These are phyloP conservation scores for Boletus vinaceobasis DNA, from an alignment of 768 basidiomycete species.

Conservation along the genomic window DNA sequence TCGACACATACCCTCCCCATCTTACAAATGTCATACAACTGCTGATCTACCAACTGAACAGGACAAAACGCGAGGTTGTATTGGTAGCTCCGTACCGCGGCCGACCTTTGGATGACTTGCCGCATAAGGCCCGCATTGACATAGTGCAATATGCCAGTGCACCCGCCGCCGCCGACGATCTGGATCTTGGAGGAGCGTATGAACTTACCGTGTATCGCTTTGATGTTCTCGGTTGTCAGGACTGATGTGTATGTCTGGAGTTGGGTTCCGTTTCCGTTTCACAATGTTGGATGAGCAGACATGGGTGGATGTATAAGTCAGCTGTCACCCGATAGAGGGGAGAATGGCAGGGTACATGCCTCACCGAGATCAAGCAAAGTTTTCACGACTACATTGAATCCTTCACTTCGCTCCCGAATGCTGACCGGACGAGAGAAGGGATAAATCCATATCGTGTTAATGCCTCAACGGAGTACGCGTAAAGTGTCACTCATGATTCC, in stretches of 20 bases:
- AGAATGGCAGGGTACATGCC: constrained; percentile 5
- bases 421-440: constrained; percentile 20
- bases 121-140: constrained; percentile 31
- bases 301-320: neutral
- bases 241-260: constrained; percentile 25
- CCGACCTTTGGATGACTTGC: constrained; percentile 26
- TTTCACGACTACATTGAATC: constrained; percentile 21
- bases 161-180: constrained; percentile 13
- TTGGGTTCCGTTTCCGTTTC: neutral
- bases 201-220: constrained; percentile 26
- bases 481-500: neutral
- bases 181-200: constrained; percentile 32
- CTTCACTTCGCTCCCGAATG: constrained; percentile 21
- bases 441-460: constrained; percentile 26
- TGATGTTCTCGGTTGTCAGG: constrained; percentile 28
- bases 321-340: neutral
- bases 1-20: too few species aligned
- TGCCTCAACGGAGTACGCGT: constrained; percentile 24
- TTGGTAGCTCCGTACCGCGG: constrained; percentile 31
- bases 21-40: too few species aligned
- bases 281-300: neutral
- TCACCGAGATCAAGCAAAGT: constrained; percentile 28
- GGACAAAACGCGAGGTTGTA: constrained; percentile 35
- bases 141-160: constrained; percentile 19
- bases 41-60: too few species aligned